These are phyloP conservation scores for Ceratopteris richardii DNA, from an alignment of 75 land plant species.

Conservation along the genomic window DNA sequence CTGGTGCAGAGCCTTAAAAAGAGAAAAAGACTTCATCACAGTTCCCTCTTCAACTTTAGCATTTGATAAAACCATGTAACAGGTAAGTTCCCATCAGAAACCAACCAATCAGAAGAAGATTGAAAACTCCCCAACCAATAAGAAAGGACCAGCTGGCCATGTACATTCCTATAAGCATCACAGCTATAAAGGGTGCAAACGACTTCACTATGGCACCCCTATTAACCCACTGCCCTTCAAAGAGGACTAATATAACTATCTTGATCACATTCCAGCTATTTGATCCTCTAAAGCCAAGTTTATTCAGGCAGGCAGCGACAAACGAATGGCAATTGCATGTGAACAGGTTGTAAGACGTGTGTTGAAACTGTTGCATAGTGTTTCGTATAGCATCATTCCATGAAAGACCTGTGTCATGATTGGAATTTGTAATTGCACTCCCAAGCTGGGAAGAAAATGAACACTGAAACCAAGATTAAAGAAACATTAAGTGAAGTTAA, in stretches of 20 bases:
- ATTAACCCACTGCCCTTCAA: constrained; percentile 66
- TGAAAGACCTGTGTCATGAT: constrained; percentile 25
- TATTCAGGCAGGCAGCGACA: constrained; percentile 72
- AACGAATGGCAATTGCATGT: constrained; percentile 96
- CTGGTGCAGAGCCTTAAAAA: too few species aligned
- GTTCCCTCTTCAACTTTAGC: too few species aligned
- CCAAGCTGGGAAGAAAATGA: constrained; percentile 44
- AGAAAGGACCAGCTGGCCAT: constrained; percentile 61
- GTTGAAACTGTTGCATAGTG: constrained; percentile 56
- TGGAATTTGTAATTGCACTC: constrained; percentile 33
- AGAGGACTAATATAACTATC: constrained; percentile 42
- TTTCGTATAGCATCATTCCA: constrained; percentile 70
- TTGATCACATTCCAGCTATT: constrained; percentile 71
- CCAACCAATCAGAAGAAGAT: constrained; percentile 58
- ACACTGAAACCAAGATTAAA: constrained; percentile 37
- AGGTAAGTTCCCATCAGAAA: constrained; percentile 64
- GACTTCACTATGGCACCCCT: constrained; percentile 34
- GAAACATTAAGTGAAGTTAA: too few species aligned
- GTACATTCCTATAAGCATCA: constrained; percentile 42
- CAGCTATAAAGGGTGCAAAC: constrained; percentile 53
- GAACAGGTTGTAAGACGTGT: constrained; percentile 70
- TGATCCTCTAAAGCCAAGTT: constrained; percentile 37
- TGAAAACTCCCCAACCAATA: constrained; percentile 42
- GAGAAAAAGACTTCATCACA: too few species aligned
- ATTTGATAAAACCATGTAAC: constrained; percentile 33